A percentile compares a stretch with the other conserved stretches of the same genome.
These are phyloP conservation scores for Phyllosticta ampelicida DNA, from an alignment of 2,329 filamentous ascomycete species.

Conservation along the genomic window DNA sequence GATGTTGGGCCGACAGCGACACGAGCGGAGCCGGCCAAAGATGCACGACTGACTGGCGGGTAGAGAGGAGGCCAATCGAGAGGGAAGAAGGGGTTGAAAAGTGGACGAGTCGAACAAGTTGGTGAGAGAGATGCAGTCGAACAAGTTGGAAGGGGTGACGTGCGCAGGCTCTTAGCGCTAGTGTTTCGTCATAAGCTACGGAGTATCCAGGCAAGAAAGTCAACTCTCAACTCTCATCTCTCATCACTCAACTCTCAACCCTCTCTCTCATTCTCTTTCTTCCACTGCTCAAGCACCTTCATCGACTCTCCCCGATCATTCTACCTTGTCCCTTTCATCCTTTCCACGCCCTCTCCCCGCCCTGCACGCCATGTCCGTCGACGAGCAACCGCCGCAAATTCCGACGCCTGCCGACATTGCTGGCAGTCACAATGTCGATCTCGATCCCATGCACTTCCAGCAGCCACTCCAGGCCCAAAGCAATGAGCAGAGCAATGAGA, in stretches of 20 bases:
- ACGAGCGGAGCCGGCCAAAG: too few relatives aligned
- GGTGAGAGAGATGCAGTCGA: too few relatives aligned
- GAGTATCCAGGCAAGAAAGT: too few relatives aligned
- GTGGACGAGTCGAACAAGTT: background rate
- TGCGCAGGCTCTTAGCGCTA: conserved; percentile 4
- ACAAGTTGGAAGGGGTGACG: background rate
- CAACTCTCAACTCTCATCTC: too few relatives aligned
- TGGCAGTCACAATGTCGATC: conserved; percentile 18
- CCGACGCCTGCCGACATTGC: conserved; percentile 12
- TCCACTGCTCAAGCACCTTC: conserved; percentile 1
- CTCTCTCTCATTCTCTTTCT: background rate
- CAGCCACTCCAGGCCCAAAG: background rate
- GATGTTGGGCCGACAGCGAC: too few relatives aligned
- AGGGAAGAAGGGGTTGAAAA: background rate
- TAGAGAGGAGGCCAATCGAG: background rate
- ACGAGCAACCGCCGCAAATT: conserved; percentile 13
- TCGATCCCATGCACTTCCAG: conserved; percentile 18
- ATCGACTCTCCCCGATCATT: background rate
- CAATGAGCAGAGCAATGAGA: conserved; percentile 5
- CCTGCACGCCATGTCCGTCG: conserved; percentile 4
- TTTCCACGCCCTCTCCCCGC: background rate
- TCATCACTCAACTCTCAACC: too few relatives aligned
- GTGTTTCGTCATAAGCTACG: conserved; percentile 9
- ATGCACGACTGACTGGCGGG: background rate
- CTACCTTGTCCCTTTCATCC: background rate